Percentiles rank a stretch among this genome's conserved stretches.
phyloP scores from a whole-genome alignment of 208 protist genomes.

The Sergeia podlipaevii region DNA sequence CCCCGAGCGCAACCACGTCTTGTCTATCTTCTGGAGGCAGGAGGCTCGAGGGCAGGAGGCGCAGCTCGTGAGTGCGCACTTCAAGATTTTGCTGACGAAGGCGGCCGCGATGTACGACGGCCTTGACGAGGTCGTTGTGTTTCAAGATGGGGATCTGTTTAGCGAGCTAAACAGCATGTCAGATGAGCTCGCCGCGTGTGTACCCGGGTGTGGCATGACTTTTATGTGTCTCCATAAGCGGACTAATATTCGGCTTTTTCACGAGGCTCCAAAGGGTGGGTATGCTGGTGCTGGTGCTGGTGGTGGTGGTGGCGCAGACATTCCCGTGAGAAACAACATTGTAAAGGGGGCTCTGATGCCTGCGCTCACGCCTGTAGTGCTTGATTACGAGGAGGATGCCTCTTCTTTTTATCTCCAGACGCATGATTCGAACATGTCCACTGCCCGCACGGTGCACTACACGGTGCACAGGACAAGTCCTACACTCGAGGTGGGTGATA shows the following conservation, averaged over 20 bases:
- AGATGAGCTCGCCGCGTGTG: constrained; percentile 33
- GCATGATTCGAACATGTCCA: constrained; percentile 86
- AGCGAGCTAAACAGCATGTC: constrained; percentile 66
- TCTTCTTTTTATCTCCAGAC: constrained; percentile 85
- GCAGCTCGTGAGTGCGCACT: constrained; percentile 50
- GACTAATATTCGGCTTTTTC: constrained; percentile 85
- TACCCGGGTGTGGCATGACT: constrained; percentile 70
- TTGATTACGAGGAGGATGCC: constrained; percentile 30
- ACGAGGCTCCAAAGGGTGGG: constrained; percentile 14
- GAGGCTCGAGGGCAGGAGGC: constrained; percentile 61
- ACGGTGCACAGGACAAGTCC: constrained; percentile 73
- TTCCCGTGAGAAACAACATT: constrained; percentile 37
- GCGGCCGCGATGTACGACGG: constrained; percentile 42
- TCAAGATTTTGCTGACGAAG: constrained; percentile 32
- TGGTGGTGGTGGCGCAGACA: background rate
- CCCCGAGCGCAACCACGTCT: constrained; percentile 45
- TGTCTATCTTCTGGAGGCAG: constrained; percentile 80
- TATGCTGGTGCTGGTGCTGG: background rate
- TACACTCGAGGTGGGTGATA: constrained; percentile 58
- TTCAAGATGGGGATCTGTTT: constrained; percentile 87
- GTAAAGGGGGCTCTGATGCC: constrained; percentile 74
- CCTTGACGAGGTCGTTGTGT: constrained; percentile 85
- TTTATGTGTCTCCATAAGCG: constrained; percentile 91
- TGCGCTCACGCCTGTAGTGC: constrained; percentile 45
- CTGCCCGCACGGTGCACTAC: constrained; percentile 80